phyloP scores from a whole-genome alignment of 805 yeast species.

The Schwanniomyces sp. region DNA sequence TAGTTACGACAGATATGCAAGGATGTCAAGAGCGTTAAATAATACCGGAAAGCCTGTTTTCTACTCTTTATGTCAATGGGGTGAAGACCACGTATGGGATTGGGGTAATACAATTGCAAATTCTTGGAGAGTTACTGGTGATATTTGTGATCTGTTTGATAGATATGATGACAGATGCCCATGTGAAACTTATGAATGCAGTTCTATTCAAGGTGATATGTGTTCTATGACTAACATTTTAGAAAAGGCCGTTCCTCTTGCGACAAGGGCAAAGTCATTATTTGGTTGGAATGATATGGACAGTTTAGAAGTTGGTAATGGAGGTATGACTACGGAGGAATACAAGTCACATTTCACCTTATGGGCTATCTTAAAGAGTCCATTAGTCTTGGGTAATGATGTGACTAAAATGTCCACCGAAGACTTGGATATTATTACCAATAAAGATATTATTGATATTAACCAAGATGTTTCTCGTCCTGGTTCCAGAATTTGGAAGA shows the following conservation, averaged over 20 bases:
- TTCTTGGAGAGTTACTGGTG: conserved; percentile 30
- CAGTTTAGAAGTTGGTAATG: conserved; percentile 28
- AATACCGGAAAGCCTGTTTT: conserved; percentile 25
- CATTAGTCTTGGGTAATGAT: conserved; percentile 26
- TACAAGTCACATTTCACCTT: conserved; percentile 25
- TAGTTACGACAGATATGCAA: conserved; percentile 21
- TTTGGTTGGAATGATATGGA: conserved; percentile 28
- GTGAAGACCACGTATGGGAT: conserved; percentile 25
- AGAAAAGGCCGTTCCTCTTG: conserved; percentile 24
- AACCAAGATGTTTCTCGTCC: conserved; percentile 18
- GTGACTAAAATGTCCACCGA: conserved; percentile 15
- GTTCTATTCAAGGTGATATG: conserved; percentile 17
- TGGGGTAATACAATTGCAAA: conserved; percentile 27
- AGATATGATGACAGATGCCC: conserved; percentile 24
- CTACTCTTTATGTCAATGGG: conserved; percentile 30
- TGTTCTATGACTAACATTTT: conserved; percentile 21
- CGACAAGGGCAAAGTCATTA: conserved; percentile 15
- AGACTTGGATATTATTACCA: conserved; percentile 16
- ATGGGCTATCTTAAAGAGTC: conserved; percentile 29
- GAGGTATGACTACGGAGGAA: conserved; percentile 24
- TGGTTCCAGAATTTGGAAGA: conserved; percentile 8
- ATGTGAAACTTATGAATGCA: conserved; percentile 22
- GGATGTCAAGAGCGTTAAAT: conserved; percentile 25
- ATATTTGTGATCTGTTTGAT: conserved; percentile 14
- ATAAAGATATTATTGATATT: conserved; percentile 14